phyloP scores from a whole-genome alignment of 2,329 filamentous ascomycete species.

The Neonectria neomacrospora region DNA sequence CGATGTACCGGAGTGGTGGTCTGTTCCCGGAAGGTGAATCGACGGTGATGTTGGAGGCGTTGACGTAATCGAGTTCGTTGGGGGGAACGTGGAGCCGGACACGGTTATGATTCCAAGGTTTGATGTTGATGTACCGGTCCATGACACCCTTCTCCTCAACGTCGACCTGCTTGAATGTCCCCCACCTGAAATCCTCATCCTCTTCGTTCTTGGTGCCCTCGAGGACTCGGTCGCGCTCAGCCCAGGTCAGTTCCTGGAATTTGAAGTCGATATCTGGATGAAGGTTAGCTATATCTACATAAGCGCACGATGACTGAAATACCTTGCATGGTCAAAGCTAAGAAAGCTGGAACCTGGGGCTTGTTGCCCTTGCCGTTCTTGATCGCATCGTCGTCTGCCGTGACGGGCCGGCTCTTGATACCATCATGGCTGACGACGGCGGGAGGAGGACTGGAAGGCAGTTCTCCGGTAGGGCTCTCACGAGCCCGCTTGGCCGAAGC shows the following conservation, averaged over 20 bases:
- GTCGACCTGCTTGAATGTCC: constrained; percentile 50
- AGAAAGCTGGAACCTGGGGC: constrained; percentile 52
- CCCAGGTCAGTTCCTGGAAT: constrained; percentile 65
- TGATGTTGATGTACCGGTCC: constrained; percentile 91
- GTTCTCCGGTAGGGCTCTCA: constrained; percentile 53
- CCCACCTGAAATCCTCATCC: constrained; percentile 49
- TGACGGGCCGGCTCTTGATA: constrained; percentile 41
- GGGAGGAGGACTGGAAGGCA: constrained; percentile 45
- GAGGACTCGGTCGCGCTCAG: constrained; percentile 61
- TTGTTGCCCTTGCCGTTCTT: constrained; percentile 26
- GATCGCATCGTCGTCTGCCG: constrained; percentile 34
- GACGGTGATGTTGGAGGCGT: constrained; percentile 78
- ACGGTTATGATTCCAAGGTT: constrained; percentile 88
- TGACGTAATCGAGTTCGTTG: constrained; percentile 81
- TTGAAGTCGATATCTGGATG: constrained; percentile 59
- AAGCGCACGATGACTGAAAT: constrained; percentile 27
- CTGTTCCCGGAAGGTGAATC: constrained; percentile 54
- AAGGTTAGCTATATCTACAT: constrained; percentile 4
- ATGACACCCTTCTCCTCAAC: constrained; percentile 53
- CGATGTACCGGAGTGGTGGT: constrained; percentile 76
- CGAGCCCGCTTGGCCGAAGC: constrained; percentile 59
- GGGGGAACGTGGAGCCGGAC: constrained; percentile 82
- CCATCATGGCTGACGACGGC: constrained; percentile 53
- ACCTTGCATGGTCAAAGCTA: constrained; percentile 53
- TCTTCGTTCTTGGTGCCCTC: constrained; percentile 53